Base-by-base conservation (phyloP, 441 rosid species). In the Gossypium laxum region DNA sequence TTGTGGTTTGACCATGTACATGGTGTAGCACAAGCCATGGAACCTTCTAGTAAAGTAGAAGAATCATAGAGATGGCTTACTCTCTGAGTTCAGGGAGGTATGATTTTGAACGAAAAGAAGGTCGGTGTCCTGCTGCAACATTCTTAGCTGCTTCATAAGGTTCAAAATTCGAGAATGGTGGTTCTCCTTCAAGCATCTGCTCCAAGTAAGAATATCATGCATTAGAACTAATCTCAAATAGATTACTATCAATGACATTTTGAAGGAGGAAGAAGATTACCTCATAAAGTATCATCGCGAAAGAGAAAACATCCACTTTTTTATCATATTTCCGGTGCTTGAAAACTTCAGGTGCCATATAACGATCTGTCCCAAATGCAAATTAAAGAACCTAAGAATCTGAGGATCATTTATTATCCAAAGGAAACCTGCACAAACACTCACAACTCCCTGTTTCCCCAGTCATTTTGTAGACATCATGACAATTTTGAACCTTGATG, bases 311-410 rank as follows among this genome's bases (percentile, higher is more conserved):
- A 72, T 94, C 98, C 62, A 94, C 98, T 82, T 91, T 94, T 87
- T 94, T 94, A 82, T 94, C 98, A 15, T 91, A 94, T 86, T 79
- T 92, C 77, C 96, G 84, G 79, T 94, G 97, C 86, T 73, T 94
- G 89, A 94, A 94, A 71, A 94, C 97, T 82, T 94, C 98, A 56
- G 98, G 98, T 82, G 98, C 98, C 98, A 94, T 94, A 73, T 94
- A 94, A 12, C 98, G 96, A 67, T 94, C 98, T 94, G 81, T 79
- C 76, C 76, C 71, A 55, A 52, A n/a, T 64, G 22, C 75, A 75
- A 32, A 32, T 67, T 54, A 64, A 34, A 11, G 72, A 61, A 67
- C 56, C 12, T 67, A 74, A 74, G 73, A 60, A 58, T 14, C 34
- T 52, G 4, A 76, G 69, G 52, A 72, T 54, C 19, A 30, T 12